Evolutionary conservation across 1,284 basidiomycete species (phyloP).

Genomic region (Tilletia setariae): DNA sequence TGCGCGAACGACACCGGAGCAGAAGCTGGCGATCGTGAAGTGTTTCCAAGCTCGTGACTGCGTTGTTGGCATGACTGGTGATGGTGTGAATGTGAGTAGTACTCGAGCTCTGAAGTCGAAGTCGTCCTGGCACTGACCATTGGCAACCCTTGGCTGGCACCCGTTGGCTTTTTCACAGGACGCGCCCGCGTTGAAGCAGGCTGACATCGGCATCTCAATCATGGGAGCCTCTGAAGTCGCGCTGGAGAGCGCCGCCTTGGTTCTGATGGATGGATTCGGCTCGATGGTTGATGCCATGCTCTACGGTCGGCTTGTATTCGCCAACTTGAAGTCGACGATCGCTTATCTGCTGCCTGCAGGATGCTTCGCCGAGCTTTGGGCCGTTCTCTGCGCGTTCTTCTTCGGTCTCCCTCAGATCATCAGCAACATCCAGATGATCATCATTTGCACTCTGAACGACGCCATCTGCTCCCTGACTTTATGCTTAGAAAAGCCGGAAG

Average conservation of each 20-base stretch:
- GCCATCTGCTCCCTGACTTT: slow-evolving; percentile 59
- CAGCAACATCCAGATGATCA: slow-evolving; percentile 58
- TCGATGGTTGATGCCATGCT: slow-evolving; percentile 42
- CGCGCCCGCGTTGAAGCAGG: slow-evolving; percentile 59
- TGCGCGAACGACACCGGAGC: slow-evolving; percentile 68
- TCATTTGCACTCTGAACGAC: slow-evolving; percentile 65
- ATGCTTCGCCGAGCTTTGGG: slow-evolving; percentile 68
- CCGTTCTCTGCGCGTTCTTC: slow-evolving; percentile 63
- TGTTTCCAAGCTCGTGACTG: slow-evolving; percentile 62
- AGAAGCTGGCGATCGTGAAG: slow-evolving; percentile 68
- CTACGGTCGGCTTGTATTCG: slow-evolving; percentile 65
- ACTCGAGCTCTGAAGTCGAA: too few species aligned
- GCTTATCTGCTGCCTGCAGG: slow-evolving; percentile 53
- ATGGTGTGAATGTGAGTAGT: slow-evolving; percentile 72
- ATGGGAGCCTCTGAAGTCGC: slow-evolving; percentile 57
- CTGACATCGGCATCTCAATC: slow-evolving; percentile 60
- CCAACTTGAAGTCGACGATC: slow-evolving; percentile 64
- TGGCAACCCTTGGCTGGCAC: too few species aligned
- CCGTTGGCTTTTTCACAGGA: too few species aligned
- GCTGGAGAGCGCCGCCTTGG: slow-evolving; percentile 49
- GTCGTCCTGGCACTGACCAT: too few species aligned
- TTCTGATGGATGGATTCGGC: slow-evolving; percentile 41
- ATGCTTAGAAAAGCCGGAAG: slow-evolving; percentile 64
- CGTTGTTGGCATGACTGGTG: slow-evolving; percentile 64
- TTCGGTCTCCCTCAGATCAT: slow-evolving; percentile 61